These are phyloP conservation scores for Corniculantispora saksenae DNA, from an alignment of 2,329 filamentous ascomycete genomes.

Conservation along the genomic window DNA sequence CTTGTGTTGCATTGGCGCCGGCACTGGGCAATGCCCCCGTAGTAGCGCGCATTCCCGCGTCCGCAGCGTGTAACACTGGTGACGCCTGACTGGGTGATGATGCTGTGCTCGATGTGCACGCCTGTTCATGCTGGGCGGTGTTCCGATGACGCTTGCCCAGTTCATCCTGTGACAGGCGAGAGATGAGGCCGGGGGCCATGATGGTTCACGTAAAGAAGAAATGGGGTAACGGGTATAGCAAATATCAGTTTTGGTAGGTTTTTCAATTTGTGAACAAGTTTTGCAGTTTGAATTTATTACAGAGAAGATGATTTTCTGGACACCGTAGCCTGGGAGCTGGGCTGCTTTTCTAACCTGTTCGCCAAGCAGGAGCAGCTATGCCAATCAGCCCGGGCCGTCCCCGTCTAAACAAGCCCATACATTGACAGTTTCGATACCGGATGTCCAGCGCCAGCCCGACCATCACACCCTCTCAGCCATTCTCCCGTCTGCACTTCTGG, in stretches of 20 bases:
- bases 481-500: neutral
- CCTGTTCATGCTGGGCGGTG: neutral
- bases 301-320: neutral
- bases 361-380: neutral
- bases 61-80: neutral
- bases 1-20: neutral
- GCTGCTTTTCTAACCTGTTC: neutral
- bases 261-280: neutral
- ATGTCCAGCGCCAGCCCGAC: neutral
- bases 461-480: conserved; percentile 1
- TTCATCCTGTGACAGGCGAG: neutral
- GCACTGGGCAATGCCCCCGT: neutral
- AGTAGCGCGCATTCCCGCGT: neutral
- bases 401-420: neutral
- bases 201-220: neutral
- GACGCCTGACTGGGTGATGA: neutral
- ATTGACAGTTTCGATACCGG: neutral
- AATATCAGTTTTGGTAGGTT: neutral
- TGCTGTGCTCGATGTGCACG: neutral
- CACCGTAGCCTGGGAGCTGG: neutral
- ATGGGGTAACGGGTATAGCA: neutral
- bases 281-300: neutral
- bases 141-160: neutral
- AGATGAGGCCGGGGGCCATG: conserved; percentile 13
- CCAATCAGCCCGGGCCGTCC: neutral